Evolutionary conservation across 1,139 yeast genomes (phyloP), one percentile per base, ranked within the genome.

Genomic region (Blastobotrys illinoisensis): DNA sequence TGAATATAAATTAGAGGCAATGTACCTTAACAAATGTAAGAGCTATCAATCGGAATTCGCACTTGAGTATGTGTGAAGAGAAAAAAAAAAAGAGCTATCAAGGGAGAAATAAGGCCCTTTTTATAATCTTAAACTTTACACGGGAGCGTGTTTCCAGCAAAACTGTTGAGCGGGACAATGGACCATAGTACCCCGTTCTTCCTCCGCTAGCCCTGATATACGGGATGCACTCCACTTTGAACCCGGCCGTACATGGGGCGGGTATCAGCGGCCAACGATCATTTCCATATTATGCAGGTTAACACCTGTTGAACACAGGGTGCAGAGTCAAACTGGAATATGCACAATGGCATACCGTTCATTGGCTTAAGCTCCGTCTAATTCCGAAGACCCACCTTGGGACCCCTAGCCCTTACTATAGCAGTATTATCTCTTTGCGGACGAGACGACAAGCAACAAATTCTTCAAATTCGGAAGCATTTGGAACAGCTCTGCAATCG

Each of bases 391-490:
- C 11, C 40, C 40, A 32, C 16, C n/a, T 9, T 44, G 3, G 45
- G 21, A 23, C 16, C 23, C 26, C 23, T 26, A 26, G 26, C 44
- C 20, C 48, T 24, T 19, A n/a, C n/a, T n/a, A n/a, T n/a, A n/a
- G n/a, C n/a, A n/a, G n/a, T n/a, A 24, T 43, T 49, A 23, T 14
- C 36, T 23, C 46, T 51, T 32, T 32, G 40, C 40, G 40, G 40
- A 32, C 5, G 61, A 53, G 5, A 68, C 53, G 13, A 71, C 73
- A 24, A 74, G 62, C 50, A 74, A 57, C 43, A 74, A 60, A 52
- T 71, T 71, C 53, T 74, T 72, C 46, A 74, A 60, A 54, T 74
- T 74, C 1, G 74, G 75, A 52, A 74, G 61, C 11, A 76, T 71
- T 47, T 71, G 74, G 44, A 71, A 63, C 28, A 72, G 56, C 54